These are phyloP conservation scores for Suillus subalutaceus DNA, from an alignment of 768 basidiomycete species.

Conservation along the genomic window DNA sequence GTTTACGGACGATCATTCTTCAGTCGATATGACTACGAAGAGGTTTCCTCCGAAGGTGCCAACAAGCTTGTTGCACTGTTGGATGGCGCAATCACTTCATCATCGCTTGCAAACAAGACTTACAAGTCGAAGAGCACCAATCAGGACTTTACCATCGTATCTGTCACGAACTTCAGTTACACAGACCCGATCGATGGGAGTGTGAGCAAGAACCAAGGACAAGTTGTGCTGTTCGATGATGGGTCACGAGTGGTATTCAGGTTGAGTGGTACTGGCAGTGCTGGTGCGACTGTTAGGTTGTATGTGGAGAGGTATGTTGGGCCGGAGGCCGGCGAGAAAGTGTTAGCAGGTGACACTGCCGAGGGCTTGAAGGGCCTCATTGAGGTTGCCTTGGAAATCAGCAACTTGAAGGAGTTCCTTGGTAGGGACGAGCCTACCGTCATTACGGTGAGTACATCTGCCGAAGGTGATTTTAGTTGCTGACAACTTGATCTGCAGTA, in stretches of 20 bases:
- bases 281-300: conserved; percentile 94
- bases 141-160: conserved; percentile 75
- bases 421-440: conserved; percentile 92
- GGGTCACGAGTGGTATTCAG: conserved; percentile 96
- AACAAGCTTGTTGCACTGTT: conserved; percentile 81
- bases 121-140: conserved; percentile 70
- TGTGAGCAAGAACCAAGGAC: conserved; percentile 93
- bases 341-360: conserved; percentile 74
- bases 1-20: conserved; percentile 98
- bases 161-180: conserved; percentile 89
- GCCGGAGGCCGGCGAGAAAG: conserved; percentile 65
- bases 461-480: neutral
- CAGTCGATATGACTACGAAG: conserved; percentile 99
- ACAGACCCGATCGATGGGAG: conserved; percentile 98
- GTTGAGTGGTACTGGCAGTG: conserved; percentile 93
- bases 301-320: conserved; percentile 94
- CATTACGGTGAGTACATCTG: conserved; percentile 71
- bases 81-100: conserved; percentile 66
- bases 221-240: conserved; percentile 89
- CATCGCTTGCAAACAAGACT: conserved; percentile 67
- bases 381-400: conserved; percentile 87
- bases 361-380: conserved; percentile 94
- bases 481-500: conserved; percentile 14
- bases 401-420: conserved; percentile 84
- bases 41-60: conserved; percentile 90